phyloP scores from a whole-genome alignment of 306 rosid genomes.

The Boehmeria nivea region DNA sequence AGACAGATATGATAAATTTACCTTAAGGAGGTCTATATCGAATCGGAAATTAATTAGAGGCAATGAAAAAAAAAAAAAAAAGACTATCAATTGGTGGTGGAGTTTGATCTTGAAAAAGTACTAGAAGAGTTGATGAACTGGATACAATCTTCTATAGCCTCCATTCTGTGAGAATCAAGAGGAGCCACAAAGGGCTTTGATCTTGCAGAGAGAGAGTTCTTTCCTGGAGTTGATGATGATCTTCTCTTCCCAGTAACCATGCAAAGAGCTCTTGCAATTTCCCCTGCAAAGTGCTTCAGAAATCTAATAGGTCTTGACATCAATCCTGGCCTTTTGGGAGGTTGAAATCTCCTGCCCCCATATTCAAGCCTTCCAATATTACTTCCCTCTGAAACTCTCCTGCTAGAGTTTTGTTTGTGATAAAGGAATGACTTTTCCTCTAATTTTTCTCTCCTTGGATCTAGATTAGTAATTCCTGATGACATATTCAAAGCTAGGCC shows the following conservation, averaged over 20 bases:
- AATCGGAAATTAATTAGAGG: too few relatives aligned
- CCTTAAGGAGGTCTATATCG: too few relatives aligned
- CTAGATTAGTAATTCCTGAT: conserved; percentile 8
- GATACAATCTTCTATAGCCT: conserved; percentile 85
- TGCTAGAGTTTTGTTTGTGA: conserved; percentile 21
- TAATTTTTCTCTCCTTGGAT: conserved; percentile 8
- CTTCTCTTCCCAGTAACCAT: conserved; percentile 30
- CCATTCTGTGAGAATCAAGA: conserved; percentile 55
- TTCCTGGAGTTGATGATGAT: conserved; percentile 1
- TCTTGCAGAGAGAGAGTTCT: conserved; percentile 29
- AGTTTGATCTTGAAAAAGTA: conserved; percentile 53
- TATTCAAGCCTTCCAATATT: conserved; percentile 2
- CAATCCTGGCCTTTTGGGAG: conserved; percentile 16
- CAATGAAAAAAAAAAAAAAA: background rate
- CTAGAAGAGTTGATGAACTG: conserved; percentile 68
- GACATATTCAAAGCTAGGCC: conserved; percentile 18
- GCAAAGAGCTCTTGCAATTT: conserved; percentile 41
- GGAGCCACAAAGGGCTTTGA: conserved; percentile 39
- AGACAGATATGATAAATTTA: too few relatives aligned
- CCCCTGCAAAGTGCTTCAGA: conserved; percentile 55
- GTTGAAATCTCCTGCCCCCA: conserved; percentile 25
- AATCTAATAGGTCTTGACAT: conserved; percentile 32
- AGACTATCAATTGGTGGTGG: conserved; percentile 23
- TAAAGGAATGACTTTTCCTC: conserved; percentile 22
- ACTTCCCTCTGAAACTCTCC: conserved; percentile 3